These are phyloP conservation scores for Myxozyma neglecta DNA, from an alignment of 805 yeast genomes.

Conservation along the genomic window DNA sequence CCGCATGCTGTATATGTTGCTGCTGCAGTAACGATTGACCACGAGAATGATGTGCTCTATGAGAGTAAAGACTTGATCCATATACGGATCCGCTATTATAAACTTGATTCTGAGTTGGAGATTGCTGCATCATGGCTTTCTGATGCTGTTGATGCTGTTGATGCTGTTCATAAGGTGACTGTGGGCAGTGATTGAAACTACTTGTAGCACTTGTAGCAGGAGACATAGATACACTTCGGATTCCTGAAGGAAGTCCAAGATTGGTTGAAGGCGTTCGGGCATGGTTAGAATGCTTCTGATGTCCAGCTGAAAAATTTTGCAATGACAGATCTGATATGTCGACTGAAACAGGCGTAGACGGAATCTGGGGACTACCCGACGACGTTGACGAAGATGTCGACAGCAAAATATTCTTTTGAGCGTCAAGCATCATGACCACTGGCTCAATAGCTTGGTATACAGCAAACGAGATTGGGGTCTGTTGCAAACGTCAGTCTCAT, in stretches of 20 bases:
- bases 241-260: background rate
- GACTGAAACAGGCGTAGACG: background rate
- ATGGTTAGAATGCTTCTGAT: background rate
- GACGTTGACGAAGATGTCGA: background rate
- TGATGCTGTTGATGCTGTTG: background rate
- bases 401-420: background rate
- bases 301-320: constrained; percentile 5
- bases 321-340: constrained; percentile 5
- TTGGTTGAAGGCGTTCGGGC: background rate
- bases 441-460: constrained; percentile 18
- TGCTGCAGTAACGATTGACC: background rate
- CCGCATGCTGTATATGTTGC: background rate
- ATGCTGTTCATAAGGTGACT: background rate
- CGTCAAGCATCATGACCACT: constrained; percentile 5
- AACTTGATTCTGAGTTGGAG: background rate
- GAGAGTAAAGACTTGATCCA: background rate
- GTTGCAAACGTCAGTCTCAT: background rate
- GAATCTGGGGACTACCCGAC: background rate
- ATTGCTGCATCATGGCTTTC: background rate
- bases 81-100: background rate
- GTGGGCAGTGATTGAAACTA: background rate
- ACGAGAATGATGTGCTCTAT: background rate
- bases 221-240: constrained; percentile 1
- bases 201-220: background rate
- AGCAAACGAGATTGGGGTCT: constrained; percentile 20